Evolutionary conservation across 495 filamentous ascomycete genomes (phyloP), one percentile per base, ranked within the genome.

Genomic region (Lindgomyces ingoldianus): DNA sequence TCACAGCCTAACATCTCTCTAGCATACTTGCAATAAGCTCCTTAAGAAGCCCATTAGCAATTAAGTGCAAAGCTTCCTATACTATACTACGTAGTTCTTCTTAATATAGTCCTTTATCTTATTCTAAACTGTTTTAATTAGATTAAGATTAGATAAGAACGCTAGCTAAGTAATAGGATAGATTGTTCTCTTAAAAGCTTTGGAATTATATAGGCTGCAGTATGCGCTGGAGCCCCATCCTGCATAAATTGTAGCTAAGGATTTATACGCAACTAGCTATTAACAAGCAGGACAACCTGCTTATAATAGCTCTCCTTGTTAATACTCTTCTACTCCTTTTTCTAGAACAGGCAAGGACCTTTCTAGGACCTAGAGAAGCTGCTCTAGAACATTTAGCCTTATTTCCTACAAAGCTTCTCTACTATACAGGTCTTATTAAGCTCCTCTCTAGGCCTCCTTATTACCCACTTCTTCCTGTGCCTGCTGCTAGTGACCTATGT

Each of bases 331-430:
- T 47, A 69, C 27, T 69, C 58, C 61, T 70, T 74, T 59, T 71
- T 65, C 68, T 42, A 72, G 61, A 71, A 72, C 22, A 72, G 36
- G 44, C 42, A 29, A 18, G 62, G 68, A 1, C 66, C 65, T 58
- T 73, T 62, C 46, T 6, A 44, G 16, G 36, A 26, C 19, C 59
- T 50, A n/a, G 36, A 33, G 30, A 74, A 69, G 46, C 57, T 65
- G 25, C 58, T 70, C 65, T 46, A 73, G 68, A 74, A 73, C 49
- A 73, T 73, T 62, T 49, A 70, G 0, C 70, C 68, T 2, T 36
- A 41, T n/a, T 68, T 69, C 29, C 48, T 64, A 53, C 51, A 45
- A 33, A 62, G 24, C 25, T 57, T 67, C 22, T 65, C 60, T 4
- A 71, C 45, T 16, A 72, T 49, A 57, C 52, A 72, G 22, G 69